These are phyloP conservation scores for Citrullus colocynthis DNA, from an alignment of 306 rosid genomes.

Conservation along the genomic window DNA sequence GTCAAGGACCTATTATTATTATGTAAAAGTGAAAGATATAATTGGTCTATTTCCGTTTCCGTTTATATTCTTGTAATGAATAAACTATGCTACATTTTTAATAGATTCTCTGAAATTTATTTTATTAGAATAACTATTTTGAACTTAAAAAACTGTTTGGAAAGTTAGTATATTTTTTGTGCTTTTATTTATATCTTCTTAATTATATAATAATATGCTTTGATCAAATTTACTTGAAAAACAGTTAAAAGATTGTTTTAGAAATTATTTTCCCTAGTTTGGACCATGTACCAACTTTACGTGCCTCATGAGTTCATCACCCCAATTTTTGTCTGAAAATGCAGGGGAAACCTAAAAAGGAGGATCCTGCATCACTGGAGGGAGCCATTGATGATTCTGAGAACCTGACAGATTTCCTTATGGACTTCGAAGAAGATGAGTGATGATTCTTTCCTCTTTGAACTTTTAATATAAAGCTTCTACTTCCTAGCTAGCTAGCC, in stretches of 20 bases:
- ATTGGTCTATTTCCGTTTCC: no score
- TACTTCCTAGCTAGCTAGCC: background rate
- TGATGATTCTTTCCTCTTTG: slow-evolving; percentile 14
- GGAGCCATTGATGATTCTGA: slow-evolving; percentile 73
- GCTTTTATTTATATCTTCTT: background rate
- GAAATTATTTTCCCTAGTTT: no score
- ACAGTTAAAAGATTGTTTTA: background rate
- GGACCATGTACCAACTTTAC: background rate
- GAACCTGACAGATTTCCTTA: slow-evolving; percentile 80
- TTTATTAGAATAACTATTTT: background rate
- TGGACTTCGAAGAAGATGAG: slow-evolving; percentile 70
- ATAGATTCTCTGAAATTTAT: background rate
- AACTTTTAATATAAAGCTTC: slow-evolving; percentile 2
- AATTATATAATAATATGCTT: background rate
- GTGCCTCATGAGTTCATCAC: background rate
- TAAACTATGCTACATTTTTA: background rate
- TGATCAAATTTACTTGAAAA: background rate
- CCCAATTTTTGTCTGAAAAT: background rate
- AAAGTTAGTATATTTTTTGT: background rate
- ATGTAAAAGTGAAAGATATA: no score
- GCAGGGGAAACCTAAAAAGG: slow-evolving; percentile 70
- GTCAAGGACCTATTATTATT: no score
- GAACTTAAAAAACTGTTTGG: background rate
- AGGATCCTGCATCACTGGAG: slow-evolving; percentile 48
- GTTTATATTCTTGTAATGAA: no score